phyloP scores from a whole-genome alignment of 2,329 filamentous ascomycete species.

The Aspergillus sp. region DNA sequence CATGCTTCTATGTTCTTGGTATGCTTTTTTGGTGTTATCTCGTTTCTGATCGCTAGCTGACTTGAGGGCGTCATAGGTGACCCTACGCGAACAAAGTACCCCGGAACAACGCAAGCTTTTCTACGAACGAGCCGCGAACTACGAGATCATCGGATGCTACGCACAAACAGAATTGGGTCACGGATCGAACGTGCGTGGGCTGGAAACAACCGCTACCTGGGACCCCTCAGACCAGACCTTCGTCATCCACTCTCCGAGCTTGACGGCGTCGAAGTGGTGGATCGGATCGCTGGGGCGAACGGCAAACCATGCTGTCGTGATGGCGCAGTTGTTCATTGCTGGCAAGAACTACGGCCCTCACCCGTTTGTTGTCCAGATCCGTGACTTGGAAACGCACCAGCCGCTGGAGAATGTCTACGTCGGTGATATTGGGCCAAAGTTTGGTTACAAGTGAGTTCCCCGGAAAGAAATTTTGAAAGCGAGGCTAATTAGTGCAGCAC shows the following conservation, averaged over 20 bases:
- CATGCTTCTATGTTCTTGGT: conserved; percentile 71
- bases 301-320: conserved; percentile 75
- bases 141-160: conserved; percentile 75
- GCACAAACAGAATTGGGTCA: conserved; percentile 80
- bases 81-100: conserved; percentile 69
- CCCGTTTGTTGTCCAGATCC: conserved; percentile 74
- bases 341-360: conserved; percentile 72
- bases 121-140: conserved; percentile 66
- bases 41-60: conserved; percentile 10
- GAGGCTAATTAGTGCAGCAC: conserved; percentile 45
- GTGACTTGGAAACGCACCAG: conserved; percentile 68
- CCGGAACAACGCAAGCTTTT: conserved; percentile 73
- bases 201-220: conserved; percentile 74
- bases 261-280: conserved; percentile 83
- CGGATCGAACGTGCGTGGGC: conserved; percentile 71
- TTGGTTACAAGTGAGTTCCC: conserved; percentile 64
- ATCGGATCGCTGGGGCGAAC: conserved; percentile 75
- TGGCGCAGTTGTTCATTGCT: conserved; percentile 70
- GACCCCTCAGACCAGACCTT: conserved; percentile 73
- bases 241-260: conserved; percentile 68
- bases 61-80: conserved; percentile 50
- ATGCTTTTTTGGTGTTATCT: conserved; percentile 5
- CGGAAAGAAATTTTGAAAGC: too few species aligned
- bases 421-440: conserved; percentile 79
- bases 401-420: conserved; percentile 70